Evolutionary conservation across 2,329 filamentous ascomycete species (phyloP).

Genomic region (Pyricularia grisea): DNA sequence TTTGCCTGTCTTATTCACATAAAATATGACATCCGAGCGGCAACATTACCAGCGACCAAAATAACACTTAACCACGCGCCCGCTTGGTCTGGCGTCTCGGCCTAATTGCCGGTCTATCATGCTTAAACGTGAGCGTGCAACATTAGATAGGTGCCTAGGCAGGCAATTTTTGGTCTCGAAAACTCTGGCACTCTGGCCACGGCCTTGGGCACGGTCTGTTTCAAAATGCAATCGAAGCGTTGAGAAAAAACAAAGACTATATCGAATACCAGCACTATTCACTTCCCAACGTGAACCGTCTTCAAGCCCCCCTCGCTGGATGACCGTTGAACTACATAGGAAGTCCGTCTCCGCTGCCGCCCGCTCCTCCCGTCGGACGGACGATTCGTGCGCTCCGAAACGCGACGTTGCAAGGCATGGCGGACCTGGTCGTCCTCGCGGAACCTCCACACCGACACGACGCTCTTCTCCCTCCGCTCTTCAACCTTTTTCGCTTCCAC

Average conservation of each 20-base stretch:
- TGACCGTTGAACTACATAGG: neutral
- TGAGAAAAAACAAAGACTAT: neutral
- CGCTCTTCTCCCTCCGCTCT: constrained; percentile 1
- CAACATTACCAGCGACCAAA: neutral
- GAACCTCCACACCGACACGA: constrained; percentile 4
- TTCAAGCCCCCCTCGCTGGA: neutral
- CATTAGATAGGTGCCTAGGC: no score
- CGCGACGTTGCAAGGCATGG: neutral
- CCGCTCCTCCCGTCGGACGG: neutral
- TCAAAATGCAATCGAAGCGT: neutral
- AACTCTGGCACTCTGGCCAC: neutral
- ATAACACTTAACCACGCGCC: neutral
- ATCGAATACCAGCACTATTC: neutral
- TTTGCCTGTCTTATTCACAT: no score
- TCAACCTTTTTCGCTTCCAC: neutral
- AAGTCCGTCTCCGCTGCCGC: neutral
- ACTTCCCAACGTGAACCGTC: neutral
- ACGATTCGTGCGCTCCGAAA: neutral
- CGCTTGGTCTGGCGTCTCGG: neutral
- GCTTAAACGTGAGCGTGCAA: no score
- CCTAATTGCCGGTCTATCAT: no score
- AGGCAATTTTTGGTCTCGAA: no score
- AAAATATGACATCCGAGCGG: neutral
- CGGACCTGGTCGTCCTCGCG: neutral
- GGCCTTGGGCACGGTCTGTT: neutral